Evolutionary conservation across 2,329 filamentous ascomycete genomes (phyloP).

Genomic region (Pseudovirgaria hyperparasitica): DNA sequence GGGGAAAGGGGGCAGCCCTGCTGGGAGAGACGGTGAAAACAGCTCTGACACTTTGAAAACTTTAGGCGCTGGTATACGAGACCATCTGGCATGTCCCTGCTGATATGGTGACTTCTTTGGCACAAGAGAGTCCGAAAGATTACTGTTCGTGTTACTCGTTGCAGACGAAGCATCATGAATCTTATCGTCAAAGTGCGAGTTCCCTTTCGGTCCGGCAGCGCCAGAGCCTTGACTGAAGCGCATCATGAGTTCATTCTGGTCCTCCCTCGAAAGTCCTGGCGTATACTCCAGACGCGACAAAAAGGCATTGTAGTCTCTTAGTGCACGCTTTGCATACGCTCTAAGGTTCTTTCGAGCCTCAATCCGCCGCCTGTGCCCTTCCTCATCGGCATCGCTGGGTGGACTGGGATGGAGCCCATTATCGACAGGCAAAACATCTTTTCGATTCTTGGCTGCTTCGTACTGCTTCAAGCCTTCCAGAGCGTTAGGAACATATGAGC

Average conservation of each 20-base stretch:
- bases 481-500: slow-evolving; percentile 47
- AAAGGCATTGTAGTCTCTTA: slow-evolving; percentile 63
- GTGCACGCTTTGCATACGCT: slow-evolving; percentile 59
- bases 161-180: no score
- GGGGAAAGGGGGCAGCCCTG: slow-evolving; percentile 57
- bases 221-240: no score
- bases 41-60: slow-evolving; percentile 49
- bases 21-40: slow-evolving; percentile 56
- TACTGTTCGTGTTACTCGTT: no score
- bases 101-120: neutral
- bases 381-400: slow-evolving; percentile 32
- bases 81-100: slow-evolving; percentile 32
- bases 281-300: slow-evolving; percentile 68
- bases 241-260: slow-evolving; percentile 45
- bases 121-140: no score
- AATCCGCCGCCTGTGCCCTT: slow-evolving; percentile 34
- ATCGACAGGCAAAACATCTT: slow-evolving; percentile 10
- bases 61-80: slow-evolving; percentile 35
- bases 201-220: no score
- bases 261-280: slow-evolving; percentile 50
- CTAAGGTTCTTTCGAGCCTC: slow-evolving; percentile 59
- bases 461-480: slow-evolving; percentile 34
- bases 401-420: slow-evolving; percentile 17
- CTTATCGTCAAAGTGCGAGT: no score
- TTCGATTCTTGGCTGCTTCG: slow-evolving; percentile 19